phyloP scores from a whole-genome alignment of 1,284 basidiomycete genomes.

The Cutaneotrichosporon spelunceum region DNA sequence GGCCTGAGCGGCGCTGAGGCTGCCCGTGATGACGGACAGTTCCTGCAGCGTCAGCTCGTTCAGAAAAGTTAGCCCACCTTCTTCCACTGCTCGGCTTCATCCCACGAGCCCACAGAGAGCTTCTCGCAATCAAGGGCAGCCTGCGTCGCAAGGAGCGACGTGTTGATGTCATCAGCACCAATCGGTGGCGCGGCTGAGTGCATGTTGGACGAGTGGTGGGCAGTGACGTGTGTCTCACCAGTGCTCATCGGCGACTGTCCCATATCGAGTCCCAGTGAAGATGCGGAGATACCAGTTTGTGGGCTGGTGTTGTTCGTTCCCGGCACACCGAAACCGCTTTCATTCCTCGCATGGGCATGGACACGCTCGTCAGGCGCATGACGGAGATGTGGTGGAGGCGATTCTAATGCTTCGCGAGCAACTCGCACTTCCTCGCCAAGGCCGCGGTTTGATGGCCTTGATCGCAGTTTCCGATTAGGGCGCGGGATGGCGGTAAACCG shows the following conservation, averaged over 20 bases:
- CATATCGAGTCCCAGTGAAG: neutral
- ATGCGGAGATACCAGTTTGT: neutral
- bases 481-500: conserved; percentile 6
- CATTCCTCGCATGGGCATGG: neutral
- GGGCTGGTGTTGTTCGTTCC: conserved; percentile 4
- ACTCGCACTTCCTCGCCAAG: neutral
- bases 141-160: conserved; percentile 79
- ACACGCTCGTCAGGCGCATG: neutral
- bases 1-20: conserved; percentile 43
- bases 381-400: conserved; percentile 3
- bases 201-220: neutral
- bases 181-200: conserved; percentile 1
- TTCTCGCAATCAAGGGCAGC: conserved; percentile 68
- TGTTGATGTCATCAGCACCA: conserved; percentile 66
- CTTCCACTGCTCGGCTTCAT: conserved; percentile 86
- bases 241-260: conserved; percentile 6
- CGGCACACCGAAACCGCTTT: conserved; percentile 1
- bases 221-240: conserved; percentile 8
- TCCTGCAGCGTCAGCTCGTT: conserved; percentile 34
- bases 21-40: conserved; percentile 40
- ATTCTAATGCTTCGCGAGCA: conserved; percentile 2
- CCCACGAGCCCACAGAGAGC: conserved; percentile 69
- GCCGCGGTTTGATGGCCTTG: neutral
- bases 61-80: conserved; percentile 59
- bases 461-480: neutral